Conservation (phyloP, 306 rosid genomes). For the Casuarina glauca region DNA sequence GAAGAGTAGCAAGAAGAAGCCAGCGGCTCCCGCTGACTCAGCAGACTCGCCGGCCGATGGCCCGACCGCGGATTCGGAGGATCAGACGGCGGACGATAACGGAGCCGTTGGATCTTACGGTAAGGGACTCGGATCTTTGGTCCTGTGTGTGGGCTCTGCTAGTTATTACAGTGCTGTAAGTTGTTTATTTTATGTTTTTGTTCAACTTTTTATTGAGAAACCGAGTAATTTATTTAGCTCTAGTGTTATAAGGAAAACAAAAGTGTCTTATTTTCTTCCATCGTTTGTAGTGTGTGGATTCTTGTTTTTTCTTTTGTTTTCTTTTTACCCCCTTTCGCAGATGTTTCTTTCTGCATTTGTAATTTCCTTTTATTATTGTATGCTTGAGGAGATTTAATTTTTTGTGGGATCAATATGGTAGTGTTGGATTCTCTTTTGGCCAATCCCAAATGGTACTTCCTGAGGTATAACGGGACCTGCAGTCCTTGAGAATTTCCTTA, state of each 20-base stretch:
- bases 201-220: conserved; percentile 5
- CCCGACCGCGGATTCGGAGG: conserved; percentile 49
- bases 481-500: no score
- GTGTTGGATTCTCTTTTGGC: background rate
- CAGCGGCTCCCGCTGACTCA: conserved; percentile 7
- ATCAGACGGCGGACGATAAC: conserved; percentile 51
- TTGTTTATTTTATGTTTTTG: background rate
- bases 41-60: conserved; percentile 38
- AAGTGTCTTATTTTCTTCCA: background rate
- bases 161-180: conserved; percentile 42
- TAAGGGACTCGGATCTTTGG: conserved; percentile 19
- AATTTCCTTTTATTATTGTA: background rate
- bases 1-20: conserved; percentile 37
- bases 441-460: no score
- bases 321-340: background rate
- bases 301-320: background rate
- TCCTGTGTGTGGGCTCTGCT: conserved; percentile 27
- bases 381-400: conserved; percentile 1
- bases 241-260: background rate
- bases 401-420: background rate
- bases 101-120: conserved; percentile 37
- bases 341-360: background rate
- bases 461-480: no score
- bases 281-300: background rate
- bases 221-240: background rate